phyloP scores from a whole-genome alignment of 1,139 yeast genomes.

The Sugiyamaella novakii region DNA sequence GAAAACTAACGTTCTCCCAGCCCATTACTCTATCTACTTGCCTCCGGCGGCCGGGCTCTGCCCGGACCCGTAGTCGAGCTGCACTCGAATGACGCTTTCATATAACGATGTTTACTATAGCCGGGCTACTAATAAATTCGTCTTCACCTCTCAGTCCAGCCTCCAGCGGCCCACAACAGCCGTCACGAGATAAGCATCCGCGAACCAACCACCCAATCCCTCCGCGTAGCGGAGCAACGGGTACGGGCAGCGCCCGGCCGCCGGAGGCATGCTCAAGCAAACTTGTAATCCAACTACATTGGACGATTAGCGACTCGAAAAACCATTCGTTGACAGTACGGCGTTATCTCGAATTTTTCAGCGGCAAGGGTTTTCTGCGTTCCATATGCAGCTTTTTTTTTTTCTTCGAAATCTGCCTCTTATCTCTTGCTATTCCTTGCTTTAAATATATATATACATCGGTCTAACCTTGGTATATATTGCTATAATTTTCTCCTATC shows the following conservation, averaged over 20 bases:
- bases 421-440: neutral
- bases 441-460: slow-evolving; percentile 3
- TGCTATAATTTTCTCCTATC: neutral
- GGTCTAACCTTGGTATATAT: slow-evolving; percentile 2
- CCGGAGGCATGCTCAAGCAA: slow-evolving; percentile 7
- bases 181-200: no score
- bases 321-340: no score
- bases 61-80: neutral
- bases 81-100: no score
- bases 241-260: slow-evolving; percentile 6
- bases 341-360: slow-evolving; percentile 8
- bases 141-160: no score
- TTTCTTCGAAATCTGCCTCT: neutral
- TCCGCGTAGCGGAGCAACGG: neutral
- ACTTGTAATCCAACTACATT: no score
- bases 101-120: no score
- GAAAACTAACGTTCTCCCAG: neutral
- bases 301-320: no score
- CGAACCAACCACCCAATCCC: no score
- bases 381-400: slow-evolving; percentile 6
- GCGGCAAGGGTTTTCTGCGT: slow-evolving; percentile 7
- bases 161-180: no score
- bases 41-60: neutral
- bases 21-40: neutral
- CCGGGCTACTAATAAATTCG: no score